Percentiles rank a stretch among this genome's conserved stretches.
Conservation (phyloP, 257 asterid species). For the Solanum neorickii region DNA sequence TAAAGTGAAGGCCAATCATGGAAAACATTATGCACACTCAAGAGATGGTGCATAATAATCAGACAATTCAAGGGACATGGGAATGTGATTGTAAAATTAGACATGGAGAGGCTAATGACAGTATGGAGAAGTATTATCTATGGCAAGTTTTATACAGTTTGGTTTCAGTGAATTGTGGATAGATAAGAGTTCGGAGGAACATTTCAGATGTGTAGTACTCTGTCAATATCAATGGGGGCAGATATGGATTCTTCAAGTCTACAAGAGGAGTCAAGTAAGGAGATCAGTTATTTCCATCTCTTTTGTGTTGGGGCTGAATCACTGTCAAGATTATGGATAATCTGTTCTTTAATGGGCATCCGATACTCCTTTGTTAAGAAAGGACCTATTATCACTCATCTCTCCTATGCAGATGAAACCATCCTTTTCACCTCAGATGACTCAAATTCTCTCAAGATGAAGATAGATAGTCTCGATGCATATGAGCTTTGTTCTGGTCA, state of each 20-base stretch:
- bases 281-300: background rate
- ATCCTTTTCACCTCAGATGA: background rate
- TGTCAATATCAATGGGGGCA: background rate
- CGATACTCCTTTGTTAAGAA: background rate
- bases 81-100: background rate
- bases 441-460: background rate
- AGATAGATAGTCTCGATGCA: background rate
- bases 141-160: background rate
- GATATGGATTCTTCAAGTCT: background rate
- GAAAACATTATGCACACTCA: background rate
- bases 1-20: no score
- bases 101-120: background rate
- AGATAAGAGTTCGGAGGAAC: background rate
- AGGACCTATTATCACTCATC: background rate
- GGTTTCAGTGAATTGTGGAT: background rate
- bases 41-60: background rate
- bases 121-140: no score
- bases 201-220: background rate
- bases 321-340: background rate
- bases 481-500: background rate
- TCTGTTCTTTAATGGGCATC: background rate
- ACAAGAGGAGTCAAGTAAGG: background rate
- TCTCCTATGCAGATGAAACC: background rate
- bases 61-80: background rate
- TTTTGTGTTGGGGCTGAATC: background rate